Base-by-base conservation (phyloP, 2,329 filamentous ascomycete species). In the Alternaria solani region DNA sequence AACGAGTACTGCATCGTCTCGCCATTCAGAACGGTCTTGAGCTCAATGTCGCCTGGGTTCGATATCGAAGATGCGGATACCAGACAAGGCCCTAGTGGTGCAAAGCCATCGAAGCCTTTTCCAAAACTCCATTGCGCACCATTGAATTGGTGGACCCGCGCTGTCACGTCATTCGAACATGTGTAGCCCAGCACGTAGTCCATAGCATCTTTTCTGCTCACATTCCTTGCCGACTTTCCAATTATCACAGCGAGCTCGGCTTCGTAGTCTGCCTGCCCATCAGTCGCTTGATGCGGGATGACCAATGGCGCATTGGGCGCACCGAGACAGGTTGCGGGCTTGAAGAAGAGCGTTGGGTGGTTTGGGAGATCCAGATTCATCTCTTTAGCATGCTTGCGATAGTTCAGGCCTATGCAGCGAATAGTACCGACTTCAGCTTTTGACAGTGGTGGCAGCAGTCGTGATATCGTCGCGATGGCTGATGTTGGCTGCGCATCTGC, bases 391-490 rank as follows among this genome's bases (percentile, higher is more conserved):
- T 69, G 63, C 8, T 68, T 62, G 23, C 59, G 57, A 38, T 69
- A 69, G 71, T 83, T 84, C 52, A 83, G 76, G 7, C 82, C 81
- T 47, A 83, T 70, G 65, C 81, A 83, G 36, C 81, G 79, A 49
- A 83, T 81, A 20, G 78, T 76, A 34, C 77, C 76, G 6, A 80
- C 73, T 32, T 82, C 76, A 12, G 72, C 59, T 20, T 59, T 59
- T 1, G 70, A 62, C 23, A 82, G 55, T 0, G 81, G 81, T 2
- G 75, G 71, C 18, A 82, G 67, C 11, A 69, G 57, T 41, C 42
- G 46, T 30, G 48, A 54, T 54, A 65, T 55, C 23, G 51, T 62
- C 28, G 64, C 55, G 20, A 54, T 61, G 1, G 55, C 51, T 36
- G 54, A 32, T 25, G 60, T 68, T 32, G 58, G 64, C 18, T 48